Percentiles rank a stretch among this genome's conserved stretches.
These are phyloP conservation scores for Oryza australiensis DNA, from an alignment of 176 grass and related monocot species.

Conservation along the genomic window DNA sequence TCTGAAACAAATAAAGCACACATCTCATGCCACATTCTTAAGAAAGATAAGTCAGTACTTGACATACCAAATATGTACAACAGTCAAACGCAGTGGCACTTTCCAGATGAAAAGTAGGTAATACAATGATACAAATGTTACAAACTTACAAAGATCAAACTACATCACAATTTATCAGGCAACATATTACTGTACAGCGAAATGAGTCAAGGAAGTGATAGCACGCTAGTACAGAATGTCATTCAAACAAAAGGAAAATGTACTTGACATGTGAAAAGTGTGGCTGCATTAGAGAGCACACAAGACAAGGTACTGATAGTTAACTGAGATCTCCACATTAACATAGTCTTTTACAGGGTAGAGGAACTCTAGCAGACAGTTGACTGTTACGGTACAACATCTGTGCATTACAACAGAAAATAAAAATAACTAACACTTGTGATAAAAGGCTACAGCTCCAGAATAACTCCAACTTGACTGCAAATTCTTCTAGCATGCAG, in stretches of 20 bases:
- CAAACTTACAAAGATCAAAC: not conserved
- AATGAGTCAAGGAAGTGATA: not conserved
- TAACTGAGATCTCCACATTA: constrained; percentile 30
- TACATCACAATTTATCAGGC: not conserved
- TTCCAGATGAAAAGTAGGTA: not conserved
- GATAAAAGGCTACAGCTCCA: constrained; percentile 23
- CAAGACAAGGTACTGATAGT: constrained; percentile 13
- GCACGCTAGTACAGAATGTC: not conserved
- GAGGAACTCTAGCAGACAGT: constrained; percentile 15
- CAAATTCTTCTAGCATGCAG: constrained; percentile 40
- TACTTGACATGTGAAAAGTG: not conserved
- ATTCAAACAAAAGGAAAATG: not conserved
- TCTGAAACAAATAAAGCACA: not conserved
- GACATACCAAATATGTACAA: constrained; percentile 1
- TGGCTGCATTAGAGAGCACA: constrained; percentile 20
- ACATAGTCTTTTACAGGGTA: constrained; percentile 23
- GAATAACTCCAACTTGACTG: constrained; percentile 26
- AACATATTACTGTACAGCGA: not conserved
- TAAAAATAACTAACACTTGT: constrained; percentile 29
- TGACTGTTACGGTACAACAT: constrained; percentile 8
- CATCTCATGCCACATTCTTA: not conserved
- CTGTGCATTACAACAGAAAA: constrained; percentile 16
- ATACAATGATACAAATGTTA: not conserved
- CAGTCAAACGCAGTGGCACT: not conserved
- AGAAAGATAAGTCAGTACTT: not conserved